Conservation (phyloP, 495 filamentous ascomycete genomes). For the Amphirosellinia nigrospora region DNA sequence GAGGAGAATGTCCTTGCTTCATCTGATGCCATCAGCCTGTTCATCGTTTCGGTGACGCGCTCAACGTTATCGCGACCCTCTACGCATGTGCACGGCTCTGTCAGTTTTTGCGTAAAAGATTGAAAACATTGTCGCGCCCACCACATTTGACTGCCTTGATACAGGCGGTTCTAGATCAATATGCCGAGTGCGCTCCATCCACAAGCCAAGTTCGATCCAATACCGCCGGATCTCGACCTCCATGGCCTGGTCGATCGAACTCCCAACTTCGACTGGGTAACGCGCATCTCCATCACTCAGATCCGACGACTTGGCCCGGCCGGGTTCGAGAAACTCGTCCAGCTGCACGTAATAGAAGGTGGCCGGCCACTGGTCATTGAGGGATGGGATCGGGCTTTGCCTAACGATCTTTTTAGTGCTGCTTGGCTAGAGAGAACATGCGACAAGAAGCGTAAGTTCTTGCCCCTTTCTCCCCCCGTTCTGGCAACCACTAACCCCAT, state of each 20-base stretch:
- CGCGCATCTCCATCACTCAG: conserved; percentile 74
- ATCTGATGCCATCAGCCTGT: not conserved
- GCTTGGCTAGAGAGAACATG: conserved; percentile 78
- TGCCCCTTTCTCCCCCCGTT: not conserved
- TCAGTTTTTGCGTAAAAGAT: not conserved
- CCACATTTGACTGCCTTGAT: not conserved
- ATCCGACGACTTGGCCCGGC: conserved; percentile 73
- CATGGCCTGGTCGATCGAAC: conserved; percentile 72
- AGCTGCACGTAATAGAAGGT: conserved; percentile 77
- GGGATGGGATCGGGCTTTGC: conserved; percentile 75
- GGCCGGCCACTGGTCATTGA: conserved; percentile 89
- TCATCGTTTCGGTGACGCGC: not conserved
- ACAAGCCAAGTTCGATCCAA: conserved; percentile 78
- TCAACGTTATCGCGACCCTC: not conserved
- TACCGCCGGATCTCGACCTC: conserved; percentile 82
- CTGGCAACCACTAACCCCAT: conserved; percentile 23
- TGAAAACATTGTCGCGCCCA: not conserved
- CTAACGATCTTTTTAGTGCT: conserved; percentile 72
- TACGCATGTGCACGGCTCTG: not conserved
- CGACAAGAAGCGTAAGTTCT: conserved; percentile 71
- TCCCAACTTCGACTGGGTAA: conserved; percentile 82
- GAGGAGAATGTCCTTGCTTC: not conserved
- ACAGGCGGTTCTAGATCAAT: conserved; percentile 22
- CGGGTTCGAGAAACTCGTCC: conserved; percentile 79
- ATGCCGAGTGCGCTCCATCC: conserved; percentile 76